These are phyloP conservation scores for Suillus paluster DNA, from an alignment of 768 basidiomycete genomes.

Conservation along the genomic window DNA sequence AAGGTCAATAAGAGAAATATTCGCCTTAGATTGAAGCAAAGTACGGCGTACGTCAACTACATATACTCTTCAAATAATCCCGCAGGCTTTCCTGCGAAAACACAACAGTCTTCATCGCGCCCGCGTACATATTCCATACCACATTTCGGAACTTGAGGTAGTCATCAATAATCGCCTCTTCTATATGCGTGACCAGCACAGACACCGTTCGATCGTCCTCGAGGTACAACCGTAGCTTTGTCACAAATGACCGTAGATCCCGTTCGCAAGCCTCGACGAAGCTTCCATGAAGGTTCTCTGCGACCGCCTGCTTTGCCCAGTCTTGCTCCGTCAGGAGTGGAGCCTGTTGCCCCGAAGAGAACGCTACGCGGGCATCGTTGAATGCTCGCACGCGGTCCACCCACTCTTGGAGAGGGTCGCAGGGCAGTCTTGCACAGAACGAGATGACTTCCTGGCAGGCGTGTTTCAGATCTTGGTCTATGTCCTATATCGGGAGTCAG, in stretches of 20 bases:
- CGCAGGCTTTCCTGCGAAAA: slow-evolving; percentile 43
- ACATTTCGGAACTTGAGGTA: slow-evolving; percentile 77
- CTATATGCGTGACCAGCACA: slow-evolving; percentile 77
- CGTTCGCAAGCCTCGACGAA: slow-evolving; percentile 62
- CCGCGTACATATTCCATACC: slow-evolving; percentile 53
- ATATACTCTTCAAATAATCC: slow-evolving; percentile 43
- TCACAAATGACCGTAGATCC: slow-evolving; percentile 58
- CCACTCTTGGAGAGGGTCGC: slow-evolving; percentile 67
- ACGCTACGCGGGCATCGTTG: slow-evolving; percentile 26
- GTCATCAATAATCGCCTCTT: slow-evolving; percentile 73
- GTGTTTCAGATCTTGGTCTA: slow-evolving; percentile 83
- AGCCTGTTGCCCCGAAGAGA: slow-evolving; percentile 16
- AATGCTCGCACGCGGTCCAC: slow-evolving; percentile 51
- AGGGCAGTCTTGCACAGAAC: slow-evolving; percentile 59
- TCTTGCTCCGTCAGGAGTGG: slow-evolving; percentile 42
- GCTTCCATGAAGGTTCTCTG: slow-evolving; percentile 51
- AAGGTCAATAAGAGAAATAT: background rate
- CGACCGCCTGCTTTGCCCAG: slow-evolving; percentile 57
- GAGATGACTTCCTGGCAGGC: slow-evolving; percentile 87
- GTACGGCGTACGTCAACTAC: slow-evolving; percentile 25
- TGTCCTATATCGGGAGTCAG: slow-evolving; percentile 53
- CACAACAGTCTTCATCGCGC: slow-evolving; percentile 36
- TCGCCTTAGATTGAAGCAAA: background rate
- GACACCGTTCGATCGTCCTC: slow-evolving; percentile 78
- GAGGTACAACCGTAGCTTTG: slow-evolving; percentile 74